Percentiles rank a stretch among this genome's conserved stretches.
These are phyloP conservation scores for sunflower (Helianthus annuus) DNA, from an alignment of 129 eudicot species.

Conservation along the genomic window HanXRQr2.0-SUNRISE NC_035433.2:13772241-13772740, in stretches of 20 bases:
- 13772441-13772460: neutral
- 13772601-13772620: neutral
- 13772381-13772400: conserved; percentile 54
- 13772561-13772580: neutral
- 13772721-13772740: conserved; percentile 99
- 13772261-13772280: conserved; percentile 46
- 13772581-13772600: neutral
- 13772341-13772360: conserved; percentile 93
- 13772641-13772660: neutral
- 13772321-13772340: conserved; percentile 48
- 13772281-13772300: conserved; percentile 45
- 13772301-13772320: conserved; percentile 56
- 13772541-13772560: neutral
- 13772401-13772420: conserved; percentile 62
- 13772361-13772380: conserved; percentile 74
- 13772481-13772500: too few relatives aligned
- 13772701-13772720: conserved; percentile 92
- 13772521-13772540: too few relatives aligned
- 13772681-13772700: conserved; percentile 89
- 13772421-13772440: conserved; percentile 40
- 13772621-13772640: conserved; percentile 12
- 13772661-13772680: conserved; percentile 67
- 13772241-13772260: conserved; percentile 47
- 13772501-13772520: too few relatives aligned
- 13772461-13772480: too few relatives aligned